Evolutionary conservation across 1,284 basidiomycete species (phyloP).

Genomic region (Chondrostereum purpureum): DNA sequence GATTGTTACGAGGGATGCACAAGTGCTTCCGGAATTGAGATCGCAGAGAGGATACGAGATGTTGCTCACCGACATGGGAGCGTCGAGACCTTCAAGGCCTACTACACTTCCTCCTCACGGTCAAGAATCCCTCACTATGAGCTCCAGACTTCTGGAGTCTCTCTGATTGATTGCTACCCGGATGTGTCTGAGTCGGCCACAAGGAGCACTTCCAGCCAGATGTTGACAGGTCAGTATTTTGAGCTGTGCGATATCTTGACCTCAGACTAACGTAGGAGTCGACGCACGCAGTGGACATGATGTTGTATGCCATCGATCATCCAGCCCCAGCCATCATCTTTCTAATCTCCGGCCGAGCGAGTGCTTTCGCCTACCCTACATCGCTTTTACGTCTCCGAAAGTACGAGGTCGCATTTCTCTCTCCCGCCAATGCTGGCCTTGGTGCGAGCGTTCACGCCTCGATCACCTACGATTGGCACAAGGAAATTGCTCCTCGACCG

Average conservation of each 20-base stretch:
- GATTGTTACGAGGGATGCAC: conserved; percentile 45
- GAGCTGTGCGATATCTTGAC: background rate
- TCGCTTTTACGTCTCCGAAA: conserved; percentile 44
- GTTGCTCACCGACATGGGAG: conserved; percentile 26
- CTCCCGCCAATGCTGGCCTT: conserved; percentile 29
- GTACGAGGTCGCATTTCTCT: conserved; percentile 45
- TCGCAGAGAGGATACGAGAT: conserved; percentile 25
- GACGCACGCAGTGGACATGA: conserved; percentile 45
- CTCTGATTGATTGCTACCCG: conserved; percentile 50
- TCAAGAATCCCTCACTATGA: conserved; percentile 41
- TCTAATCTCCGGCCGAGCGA: conserved; percentile 50
- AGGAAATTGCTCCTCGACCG: conserved; percentile 16
- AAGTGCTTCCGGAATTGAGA: conserved; percentile 25
- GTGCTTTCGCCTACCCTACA: conserved; percentile 49
- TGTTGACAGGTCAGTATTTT: conserved; percentile 37
- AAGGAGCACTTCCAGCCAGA: conserved; percentile 47
- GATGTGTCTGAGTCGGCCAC: no score
- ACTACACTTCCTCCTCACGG: conserved; percentile 29
- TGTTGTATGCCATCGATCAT: conserved; percentile 52
- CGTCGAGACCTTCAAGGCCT: conserved; percentile 34
- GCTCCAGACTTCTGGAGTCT: conserved; percentile 54
- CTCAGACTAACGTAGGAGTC: background rate
- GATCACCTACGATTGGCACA: conserved; percentile 45
- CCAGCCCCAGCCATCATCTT: conserved; percentile 43
- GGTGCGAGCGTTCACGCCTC: conserved; percentile 53